A percentile compares a stretch with the other conserved stretches of the same genome.
Conservation (phyloP, 2,329 filamentous ascomycete species). For the Cladosporium sp. region DNA sequence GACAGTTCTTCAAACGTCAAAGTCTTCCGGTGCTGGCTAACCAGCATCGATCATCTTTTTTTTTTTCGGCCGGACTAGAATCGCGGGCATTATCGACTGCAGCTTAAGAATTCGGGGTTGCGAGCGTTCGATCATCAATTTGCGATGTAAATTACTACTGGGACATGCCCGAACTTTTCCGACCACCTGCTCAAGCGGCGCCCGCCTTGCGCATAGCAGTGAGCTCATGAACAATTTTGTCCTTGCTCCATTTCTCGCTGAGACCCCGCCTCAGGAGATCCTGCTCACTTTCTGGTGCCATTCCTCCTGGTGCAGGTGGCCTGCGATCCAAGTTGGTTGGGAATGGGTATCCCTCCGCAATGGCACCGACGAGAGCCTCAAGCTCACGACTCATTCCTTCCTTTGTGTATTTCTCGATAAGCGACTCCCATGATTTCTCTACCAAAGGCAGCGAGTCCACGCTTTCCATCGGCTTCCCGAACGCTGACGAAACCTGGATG, state of each 20-base stretch:
- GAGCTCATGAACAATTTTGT: constrained; percentile 42
- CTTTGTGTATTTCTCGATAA: constrained; percentile 39
- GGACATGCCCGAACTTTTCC: neutral
- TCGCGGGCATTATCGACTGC: neutral
- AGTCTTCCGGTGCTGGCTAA: constrained; percentile 18
- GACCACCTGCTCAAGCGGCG: neutral
- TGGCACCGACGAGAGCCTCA: constrained; percentile 51
- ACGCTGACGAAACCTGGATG: constrained; percentile 62
- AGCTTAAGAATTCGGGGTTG: neutral
- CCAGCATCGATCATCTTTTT: constrained; percentile 4
- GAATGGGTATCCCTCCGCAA: constrained; percentile 63
- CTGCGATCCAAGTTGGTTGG: constrained; percentile 63
- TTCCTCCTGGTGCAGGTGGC: constrained; percentile 57
- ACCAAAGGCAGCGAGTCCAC: constrained; percentile 56
- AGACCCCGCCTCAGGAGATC: constrained; percentile 53
- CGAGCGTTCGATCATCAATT: neutral
- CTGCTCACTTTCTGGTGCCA: constrained; percentile 64
- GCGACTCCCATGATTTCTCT: constrained; percentile 48
- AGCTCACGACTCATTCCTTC: constrained; percentile 48
- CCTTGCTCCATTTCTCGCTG: constrained; percentile 43
- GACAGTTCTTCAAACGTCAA: constrained; percentile 16
- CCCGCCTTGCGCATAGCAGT: constrained; percentile 28
- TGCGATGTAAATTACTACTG: neutral
- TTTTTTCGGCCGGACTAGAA: neutral
- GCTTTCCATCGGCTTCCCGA: constrained; percentile 66